Percentiles rank a stretch among this genome's conserved stretches.
These are phyloP conservation scores for Hypoxylon sp. DNA, from an alignment of 2,329 filamentous ascomycete genomes.

Conservation along the genomic window DNA sequence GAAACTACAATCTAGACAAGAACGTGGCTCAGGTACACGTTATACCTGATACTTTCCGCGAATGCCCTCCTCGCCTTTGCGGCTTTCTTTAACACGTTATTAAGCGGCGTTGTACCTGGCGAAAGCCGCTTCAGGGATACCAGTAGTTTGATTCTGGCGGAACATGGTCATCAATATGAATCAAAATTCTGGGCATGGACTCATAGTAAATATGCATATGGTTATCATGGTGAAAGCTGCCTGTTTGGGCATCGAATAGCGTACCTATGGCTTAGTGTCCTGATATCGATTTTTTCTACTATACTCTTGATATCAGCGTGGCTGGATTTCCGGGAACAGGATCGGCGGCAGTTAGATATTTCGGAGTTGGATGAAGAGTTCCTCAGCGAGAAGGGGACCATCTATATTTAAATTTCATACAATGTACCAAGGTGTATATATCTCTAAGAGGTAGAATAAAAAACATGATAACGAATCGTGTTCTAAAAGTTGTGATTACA, in stretches of 20 bases:
- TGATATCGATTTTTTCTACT: conserved; percentile 32
- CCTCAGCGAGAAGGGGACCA: conserved; percentile 16
- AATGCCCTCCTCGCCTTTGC: conserved; percentile 28
- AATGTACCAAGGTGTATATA: not conserved
- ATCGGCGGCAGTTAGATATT: conserved; percentile 7
- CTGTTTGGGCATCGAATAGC: not conserved
- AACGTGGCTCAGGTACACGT: conserved; percentile 25
- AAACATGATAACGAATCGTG: too few relatives aligned
- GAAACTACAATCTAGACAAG: conserved; percentile 11
- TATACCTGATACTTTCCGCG: conserved; percentile 27
- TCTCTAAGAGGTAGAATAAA: too few relatives aligned
- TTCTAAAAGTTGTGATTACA: too few relatives aligned
- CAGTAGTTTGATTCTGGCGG: not conserved
- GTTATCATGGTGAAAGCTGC: not conserved
- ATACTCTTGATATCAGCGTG: conserved; percentile 32
- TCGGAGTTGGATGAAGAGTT: not conserved
- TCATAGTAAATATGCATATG: not conserved
- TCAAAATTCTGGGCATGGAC: not conserved
- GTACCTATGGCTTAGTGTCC: conserved; percentile 29
- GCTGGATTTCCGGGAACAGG: conserved; percentile 37
- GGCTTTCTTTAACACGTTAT: conserved; percentile 23
- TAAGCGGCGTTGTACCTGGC: not conserved
- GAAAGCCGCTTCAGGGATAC: not conserved
- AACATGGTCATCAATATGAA: not conserved
- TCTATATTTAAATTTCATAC: not conserved